A percentile compares a stretch with the other conserved stretches of the same genome.
These are phyloP conservation scores for Dalbergia cultrata DNA, from an alignment of 306 rosid species.

Conservation along the genomic window DNA sequence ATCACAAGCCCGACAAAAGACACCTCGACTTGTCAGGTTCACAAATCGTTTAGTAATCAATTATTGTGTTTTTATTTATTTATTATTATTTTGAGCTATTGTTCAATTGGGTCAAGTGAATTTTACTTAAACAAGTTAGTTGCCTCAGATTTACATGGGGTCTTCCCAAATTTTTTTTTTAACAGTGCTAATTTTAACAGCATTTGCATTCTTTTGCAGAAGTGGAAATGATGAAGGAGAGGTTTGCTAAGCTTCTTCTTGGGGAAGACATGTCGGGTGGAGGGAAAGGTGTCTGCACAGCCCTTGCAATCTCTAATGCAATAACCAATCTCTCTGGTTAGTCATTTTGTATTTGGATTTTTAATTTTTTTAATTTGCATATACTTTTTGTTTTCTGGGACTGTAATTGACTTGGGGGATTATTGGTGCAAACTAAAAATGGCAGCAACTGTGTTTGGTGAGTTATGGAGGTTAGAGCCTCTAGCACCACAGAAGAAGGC, in stretches of 20 bases:
- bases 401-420: constrained; percentile 32
- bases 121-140: too few species aligned
- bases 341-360: constrained; percentile 24
- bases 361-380: background rate
- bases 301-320: constrained; percentile 93
- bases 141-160: background rate
- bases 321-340: constrained; percentile 94
- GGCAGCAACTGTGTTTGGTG: constrained; percentile 94
- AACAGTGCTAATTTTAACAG: background rate
- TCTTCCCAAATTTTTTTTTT: too few species aligned
- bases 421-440: constrained; percentile 28
- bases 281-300: constrained; percentile 98
- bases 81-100: background rate
- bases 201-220: constrained; percentile 52
- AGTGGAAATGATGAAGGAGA: constrained; percentile 96
- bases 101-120: background rate
- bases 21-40: constrained; percentile 76
- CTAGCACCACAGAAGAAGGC: constrained; percentile 76
- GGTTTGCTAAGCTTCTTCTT: constrained; percentile 86
- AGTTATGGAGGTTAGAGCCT: constrained; percentile 93
- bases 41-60: background rate
- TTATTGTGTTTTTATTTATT: background rate
- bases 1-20: constrained; percentile 63
- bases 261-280: constrained; percentile 99
- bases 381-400: background rate